These are phyloP conservation scores for Fonsecaea erecta DNA, from an alignment of 2,329 filamentous ascomycete genomes.

Conservation along the genomic window DNA sequence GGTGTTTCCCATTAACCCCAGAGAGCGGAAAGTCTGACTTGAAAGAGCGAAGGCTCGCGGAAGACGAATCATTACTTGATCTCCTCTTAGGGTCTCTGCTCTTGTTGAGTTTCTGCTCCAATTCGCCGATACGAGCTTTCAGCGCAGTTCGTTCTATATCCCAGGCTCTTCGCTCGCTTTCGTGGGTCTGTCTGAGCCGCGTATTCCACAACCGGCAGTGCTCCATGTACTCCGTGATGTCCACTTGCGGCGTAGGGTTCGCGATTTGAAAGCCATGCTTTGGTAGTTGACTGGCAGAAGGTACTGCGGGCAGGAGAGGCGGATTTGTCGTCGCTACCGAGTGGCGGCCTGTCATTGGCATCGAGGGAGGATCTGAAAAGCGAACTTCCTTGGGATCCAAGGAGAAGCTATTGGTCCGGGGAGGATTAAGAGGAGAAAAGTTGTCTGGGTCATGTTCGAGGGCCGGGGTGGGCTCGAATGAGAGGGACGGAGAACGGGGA, in stretches of 20 bases:
- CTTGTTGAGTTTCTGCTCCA: slow-evolving; percentile 45
- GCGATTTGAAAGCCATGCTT: slow-evolving; percentile 32
- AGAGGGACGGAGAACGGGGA: slow-evolving; percentile 32
- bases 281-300: slow-evolving; percentile 36
- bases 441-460: slow-evolving; percentile 34
- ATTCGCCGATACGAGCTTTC: slow-evolving; percentile 47
- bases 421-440: slow-evolving; percentile 33
- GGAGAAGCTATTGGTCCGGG: slow-evolving; percentile 10
- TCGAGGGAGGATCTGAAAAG: slow-evolving; percentile 45
- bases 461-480: slow-evolving; percentile 36
- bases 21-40: slow-evolving; percentile 26
- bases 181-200: slow-evolving; percentile 48
- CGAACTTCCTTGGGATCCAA: slow-evolving; percentile 47
- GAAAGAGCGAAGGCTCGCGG: slow-evolving; percentile 34
- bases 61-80: slow-evolving; percentile 35
- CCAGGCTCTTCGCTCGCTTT: slow-evolving; percentile 51
- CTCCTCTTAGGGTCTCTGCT: slow-evolving; percentile 33
- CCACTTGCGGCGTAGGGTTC: slow-evolving; percentile 33
- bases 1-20: slow-evolving; percentile 17
- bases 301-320: slow-evolving; percentile 40
- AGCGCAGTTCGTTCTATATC: slow-evolving; percentile 50
- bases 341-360: slow-evolving; percentile 45
- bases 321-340: slow-evolving; percentile 46
- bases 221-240: slow-evolving; percentile 48
- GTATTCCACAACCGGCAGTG: slow-evolving; percentile 50